Evolutionary conservation across 805 yeast species (phyloP).

Genomic region (Pichia membranifaciens): DNA sequence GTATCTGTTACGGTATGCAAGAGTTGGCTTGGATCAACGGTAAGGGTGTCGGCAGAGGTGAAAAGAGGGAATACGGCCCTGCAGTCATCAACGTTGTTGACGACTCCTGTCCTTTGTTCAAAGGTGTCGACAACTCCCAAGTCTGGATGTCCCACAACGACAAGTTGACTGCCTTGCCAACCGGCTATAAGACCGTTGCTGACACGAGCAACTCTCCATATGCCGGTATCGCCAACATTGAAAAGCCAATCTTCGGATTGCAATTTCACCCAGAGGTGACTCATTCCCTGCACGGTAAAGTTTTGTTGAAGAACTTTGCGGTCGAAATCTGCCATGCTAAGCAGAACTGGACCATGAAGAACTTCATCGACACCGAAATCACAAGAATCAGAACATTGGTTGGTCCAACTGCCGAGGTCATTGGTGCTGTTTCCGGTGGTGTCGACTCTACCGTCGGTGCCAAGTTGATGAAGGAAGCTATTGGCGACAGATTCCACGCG

Average conservation of each 20-base stretch:
- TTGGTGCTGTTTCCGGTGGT: slow-evolving; percentile 99
- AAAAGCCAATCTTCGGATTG: slow-evolving; percentile 78
- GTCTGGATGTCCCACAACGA: slow-evolving; percentile 99
- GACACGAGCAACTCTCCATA: slow-evolving; percentile 90
- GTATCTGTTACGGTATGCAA: slow-evolving; percentile 99
- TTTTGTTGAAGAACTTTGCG: slow-evolving; percentile 85
- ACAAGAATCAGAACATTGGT: slow-evolving; percentile 84
- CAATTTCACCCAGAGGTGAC: slow-evolving; percentile 99
- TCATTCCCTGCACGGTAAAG: slow-evolving; percentile 88
- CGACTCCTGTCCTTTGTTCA: slow-evolving; percentile 61
- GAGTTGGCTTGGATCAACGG: slow-evolving; percentile 98
- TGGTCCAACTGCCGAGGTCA: slow-evolving; percentile 97
- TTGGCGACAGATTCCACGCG: slow-evolving; percentile 98
- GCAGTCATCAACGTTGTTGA: slow-evolving; percentile 86
- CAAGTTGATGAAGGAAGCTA: slow-evolving; percentile 95
- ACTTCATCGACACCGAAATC: slow-evolving; percentile 95
- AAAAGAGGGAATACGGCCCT: slow-evolving; percentile 97
- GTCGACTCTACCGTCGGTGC: slow-evolving; percentile 99
- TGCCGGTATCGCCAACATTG: slow-evolving; percentile 82
- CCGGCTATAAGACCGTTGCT: slow-evolving; percentile 84
- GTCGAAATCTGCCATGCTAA: slow-evolving; percentile 79
- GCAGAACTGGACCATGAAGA: slow-evolving; percentile 97
- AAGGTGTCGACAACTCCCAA: slow-evolving; percentile 86
- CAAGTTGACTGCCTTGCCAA: slow-evolving; percentile 85
- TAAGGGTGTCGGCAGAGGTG: slow-evolving; percentile 90